Evolutionary conservation across 345 rosid species (phyloP).

Genomic region (Rubroshorea leprosula): DNA sequence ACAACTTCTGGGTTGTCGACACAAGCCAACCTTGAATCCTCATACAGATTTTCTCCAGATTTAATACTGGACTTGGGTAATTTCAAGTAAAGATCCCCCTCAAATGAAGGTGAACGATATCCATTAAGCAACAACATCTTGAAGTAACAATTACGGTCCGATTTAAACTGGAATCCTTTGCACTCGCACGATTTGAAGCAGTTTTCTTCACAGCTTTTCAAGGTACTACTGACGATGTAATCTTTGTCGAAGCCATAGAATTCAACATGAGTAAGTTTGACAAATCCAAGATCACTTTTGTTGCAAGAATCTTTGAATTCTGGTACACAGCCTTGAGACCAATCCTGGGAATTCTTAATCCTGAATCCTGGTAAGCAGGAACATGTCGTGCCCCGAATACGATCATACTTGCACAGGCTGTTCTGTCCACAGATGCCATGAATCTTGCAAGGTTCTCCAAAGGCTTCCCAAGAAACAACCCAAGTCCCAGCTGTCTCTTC

Average conservation of each 20-base stretch:
- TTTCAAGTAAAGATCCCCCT: neutral
- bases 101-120: neutral
- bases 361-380: neutral
- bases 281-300: neutral
- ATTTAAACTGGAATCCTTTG: neutral
- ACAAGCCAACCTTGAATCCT: neutral
- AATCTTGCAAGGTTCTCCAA: too few species aligned
- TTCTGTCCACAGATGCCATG: neutral
- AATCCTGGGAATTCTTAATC: neutral
- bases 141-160: neutral
- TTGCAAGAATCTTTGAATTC: neutral
- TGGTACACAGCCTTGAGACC: neutral
- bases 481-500: neutral
- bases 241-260: neutral
- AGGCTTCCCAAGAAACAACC: neutral
- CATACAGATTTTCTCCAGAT: too few species aligned
- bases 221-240: neutral
- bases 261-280: neutral
- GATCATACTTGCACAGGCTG: neutral
- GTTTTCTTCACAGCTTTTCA: neutral
- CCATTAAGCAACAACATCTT: neutral
- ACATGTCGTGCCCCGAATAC: neutral
- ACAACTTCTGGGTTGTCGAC: neutral
- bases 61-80: neutral
- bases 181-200: neutral